These are phyloP conservation scores for Reticulascus tulasneorum DNA, from an alignment of 2,329 filamentous ascomycete species.

Conservation along the genomic window DNA sequence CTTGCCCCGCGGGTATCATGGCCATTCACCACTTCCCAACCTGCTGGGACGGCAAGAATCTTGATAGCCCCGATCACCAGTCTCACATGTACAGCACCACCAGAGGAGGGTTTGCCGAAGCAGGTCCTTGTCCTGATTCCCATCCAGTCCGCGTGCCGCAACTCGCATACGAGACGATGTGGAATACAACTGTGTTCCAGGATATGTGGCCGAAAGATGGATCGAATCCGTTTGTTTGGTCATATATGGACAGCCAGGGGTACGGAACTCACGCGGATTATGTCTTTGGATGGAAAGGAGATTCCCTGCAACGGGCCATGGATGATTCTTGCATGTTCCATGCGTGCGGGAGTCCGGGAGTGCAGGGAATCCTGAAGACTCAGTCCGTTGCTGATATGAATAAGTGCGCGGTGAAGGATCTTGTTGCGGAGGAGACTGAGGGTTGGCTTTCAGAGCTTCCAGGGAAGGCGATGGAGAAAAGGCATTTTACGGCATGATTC, in stretches of 20 bases:
- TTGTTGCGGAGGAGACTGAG: too few relatives aligned
- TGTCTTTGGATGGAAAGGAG: conserved; percentile 65
- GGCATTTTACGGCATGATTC: too few relatives aligned
- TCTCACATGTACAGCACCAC: conserved; percentile 6
- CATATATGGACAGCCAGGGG: too few relatives aligned
- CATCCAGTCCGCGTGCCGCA: conserved; percentile 12
- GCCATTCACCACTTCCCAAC: conserved; percentile 50
- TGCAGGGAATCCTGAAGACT: too few relatives aligned
- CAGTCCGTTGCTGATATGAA: too few relatives aligned
- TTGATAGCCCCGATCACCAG: conserved; percentile 9
- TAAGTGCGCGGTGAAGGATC: too few relatives aligned
- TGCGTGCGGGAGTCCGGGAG: too few relatives aligned
- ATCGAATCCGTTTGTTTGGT: conserved; percentile 10
- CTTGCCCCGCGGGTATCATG: conserved; percentile 59
- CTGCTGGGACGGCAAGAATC: conserved; percentile 13
- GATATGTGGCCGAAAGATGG: conserved; percentile 18
- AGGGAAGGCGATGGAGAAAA: too few relatives aligned
- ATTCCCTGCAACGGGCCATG: conserved; percentile 61
- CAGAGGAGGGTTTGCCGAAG: conserved; percentile 5
- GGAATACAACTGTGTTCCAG: conserved; percentile 16
- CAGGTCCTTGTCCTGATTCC: conserved; percentile 10
- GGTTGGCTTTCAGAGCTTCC: too few relatives aligned
- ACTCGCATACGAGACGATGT: conserved; percentile 13
- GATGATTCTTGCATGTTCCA: too few relatives aligned
- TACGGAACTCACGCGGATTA: conserved; percentile 70